Percentiles rank a stretch among this genome's conserved stretches.
These are phyloP conservation scores for Eimeria falciformis DNA, from an alignment of 169 alveolate genomes.

Conservation along the genomic window DNA sequence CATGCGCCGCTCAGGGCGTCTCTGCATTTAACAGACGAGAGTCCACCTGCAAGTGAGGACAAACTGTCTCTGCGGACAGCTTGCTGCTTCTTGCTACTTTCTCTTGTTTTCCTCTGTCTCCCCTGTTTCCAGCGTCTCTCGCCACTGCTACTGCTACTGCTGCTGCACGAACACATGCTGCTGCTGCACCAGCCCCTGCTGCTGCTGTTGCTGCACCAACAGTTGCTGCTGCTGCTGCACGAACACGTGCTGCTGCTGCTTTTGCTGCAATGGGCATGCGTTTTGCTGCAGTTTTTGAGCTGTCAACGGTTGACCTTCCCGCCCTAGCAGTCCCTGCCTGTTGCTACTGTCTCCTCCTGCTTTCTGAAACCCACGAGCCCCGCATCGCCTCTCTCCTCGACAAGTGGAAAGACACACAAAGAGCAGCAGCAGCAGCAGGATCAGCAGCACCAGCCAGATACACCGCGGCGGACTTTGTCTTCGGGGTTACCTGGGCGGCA, in stretches of 20 bases:
- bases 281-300: neutral
- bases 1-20: slow-evolving; percentile 52
- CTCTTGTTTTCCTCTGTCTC: neutral
- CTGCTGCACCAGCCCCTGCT: neutral
- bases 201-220: neutral
- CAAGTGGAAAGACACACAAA: slow-evolving; percentile 2
- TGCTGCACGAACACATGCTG: neutral
- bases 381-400: neutral
- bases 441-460: neutral
- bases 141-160: neutral
- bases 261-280: too few relatives aligned
- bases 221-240: neutral
- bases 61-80: neutral
- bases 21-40: slow-evolving; percentile 23
- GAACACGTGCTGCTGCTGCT: slow-evolving; percentile 35
- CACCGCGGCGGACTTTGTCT: slow-evolving; percentile 53
- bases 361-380: slow-evolving; percentile 30
- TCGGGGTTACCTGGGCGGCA: slow-evolving; percentile 52
- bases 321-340: slow-evolving; percentile 67
- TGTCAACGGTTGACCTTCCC: slow-evolving; percentile 74
- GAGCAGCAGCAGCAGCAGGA: slow-evolving; percentile 4
- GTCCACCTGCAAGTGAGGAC: slow-evolving; percentile 33
- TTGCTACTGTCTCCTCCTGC: slow-evolving; percentile 62
- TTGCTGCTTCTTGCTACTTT: neutral
- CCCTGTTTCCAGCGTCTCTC: neutral